Base-by-base conservation (phyloP, 768 basidiomycete species). In the Lentinula aciculospora region DNA sequence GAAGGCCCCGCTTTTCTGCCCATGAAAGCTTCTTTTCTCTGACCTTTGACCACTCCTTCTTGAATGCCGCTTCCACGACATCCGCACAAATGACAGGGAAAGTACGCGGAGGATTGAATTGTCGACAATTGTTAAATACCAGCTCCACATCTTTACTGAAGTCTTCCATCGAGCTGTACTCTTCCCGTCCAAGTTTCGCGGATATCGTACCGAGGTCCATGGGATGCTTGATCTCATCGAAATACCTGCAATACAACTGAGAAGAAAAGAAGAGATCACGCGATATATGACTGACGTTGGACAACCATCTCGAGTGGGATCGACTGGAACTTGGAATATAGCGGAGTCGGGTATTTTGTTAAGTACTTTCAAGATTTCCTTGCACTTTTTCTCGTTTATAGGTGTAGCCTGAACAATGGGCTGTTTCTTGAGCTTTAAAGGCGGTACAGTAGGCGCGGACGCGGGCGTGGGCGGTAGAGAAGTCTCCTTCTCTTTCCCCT, bases 161-260 rank as follows among this genome's bases (percentile, higher is more conserved):
- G 0, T 86, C 83, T 53, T 89, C 92, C 87, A 94, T 92, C 2
- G 82, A 86, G 12, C 73, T 62, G 68, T 98, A 99, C 64, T 81
- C 75, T 49, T 78, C 81, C 53, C 81, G 74, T 37, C 79, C 76
- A 59, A 97, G 73, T 66, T 90, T 92, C 37, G 76, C 73, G 13
- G 69, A 69, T 63, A 97, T 89, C 2, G 95, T 96, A 8, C 83
- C 83, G 53, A 98, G 85, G 71, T 98, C 94, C 96, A 98, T 98
- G 5, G 96, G 96, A 62, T 89, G 74, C 59, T 82, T 72, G 66
- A 98, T 96, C 71, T 98, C 96, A 4, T 95, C 85, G 60, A 90
- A 84, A 69, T 98, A 98, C 19, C 94, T 97, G 64, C 17, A 31
- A 36, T 54, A 37, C 28, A 55, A 12, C 49, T 65, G 17, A 60